phyloP scores from a whole-genome alignment of 2,329 filamentous ascomycete species.

The Diaporthe sp. region DNA sequence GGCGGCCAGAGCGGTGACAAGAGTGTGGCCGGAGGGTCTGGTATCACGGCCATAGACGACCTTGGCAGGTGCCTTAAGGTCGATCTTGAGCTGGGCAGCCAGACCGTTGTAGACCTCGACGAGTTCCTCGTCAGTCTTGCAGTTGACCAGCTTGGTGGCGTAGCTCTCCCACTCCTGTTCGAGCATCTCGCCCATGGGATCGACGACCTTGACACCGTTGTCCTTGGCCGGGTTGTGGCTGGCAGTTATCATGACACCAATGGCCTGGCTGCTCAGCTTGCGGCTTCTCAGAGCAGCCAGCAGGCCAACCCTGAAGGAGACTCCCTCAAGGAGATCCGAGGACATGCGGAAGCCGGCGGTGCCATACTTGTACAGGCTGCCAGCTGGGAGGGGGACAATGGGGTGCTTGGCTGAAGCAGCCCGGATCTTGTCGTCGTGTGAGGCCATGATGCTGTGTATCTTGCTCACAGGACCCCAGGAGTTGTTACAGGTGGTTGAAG shows the following conservation, averaged over 20 bases:
- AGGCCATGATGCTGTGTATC: slow-evolving; percentile 59
- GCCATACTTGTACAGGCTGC: slow-evolving; percentile 73
- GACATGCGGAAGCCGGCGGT: slow-evolving; percentile 79
- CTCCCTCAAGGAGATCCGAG: slow-evolving; percentile 87
- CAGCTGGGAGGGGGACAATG: slow-evolving; percentile 62
- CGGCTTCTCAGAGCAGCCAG: slow-evolving; percentile 90
- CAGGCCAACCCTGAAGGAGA: slow-evolving; percentile 92
- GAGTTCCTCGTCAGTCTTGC: slow-evolving; percentile 80
- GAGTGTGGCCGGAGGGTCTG: slow-evolving; percentile 87
- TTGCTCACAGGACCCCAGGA: slow-evolving; percentile 29
- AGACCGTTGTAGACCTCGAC: slow-evolving; percentile 82
- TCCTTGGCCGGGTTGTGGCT: slow-evolving; percentile 92
- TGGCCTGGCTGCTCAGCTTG: slow-evolving; percentile 89
- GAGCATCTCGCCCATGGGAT: slow-evolving; percentile 98
- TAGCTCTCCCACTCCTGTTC: slow-evolving; percentile 95
- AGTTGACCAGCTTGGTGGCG: slow-evolving; percentile 91
- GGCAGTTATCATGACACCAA: slow-evolving; percentile 96
- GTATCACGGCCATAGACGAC: slow-evolving; percentile 95
- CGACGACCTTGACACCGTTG: slow-evolving; percentile 95
- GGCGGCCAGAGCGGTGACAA: slow-evolving; percentile 84
- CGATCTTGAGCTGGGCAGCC: slow-evolving; percentile 81
- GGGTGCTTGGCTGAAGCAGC: slow-evolving; percentile 74
- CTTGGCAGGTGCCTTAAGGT: slow-evolving; percentile 77
- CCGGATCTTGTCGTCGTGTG: slow-evolving; percentile 62
- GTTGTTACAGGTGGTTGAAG: slow-evolving; percentile 1